Evolutionary conservation across 2,329 filamentous ascomycete species (phyloP), one percentile per base, ranked within the genome.

Genomic region (Clarireedia homoeocarpa): DNA sequence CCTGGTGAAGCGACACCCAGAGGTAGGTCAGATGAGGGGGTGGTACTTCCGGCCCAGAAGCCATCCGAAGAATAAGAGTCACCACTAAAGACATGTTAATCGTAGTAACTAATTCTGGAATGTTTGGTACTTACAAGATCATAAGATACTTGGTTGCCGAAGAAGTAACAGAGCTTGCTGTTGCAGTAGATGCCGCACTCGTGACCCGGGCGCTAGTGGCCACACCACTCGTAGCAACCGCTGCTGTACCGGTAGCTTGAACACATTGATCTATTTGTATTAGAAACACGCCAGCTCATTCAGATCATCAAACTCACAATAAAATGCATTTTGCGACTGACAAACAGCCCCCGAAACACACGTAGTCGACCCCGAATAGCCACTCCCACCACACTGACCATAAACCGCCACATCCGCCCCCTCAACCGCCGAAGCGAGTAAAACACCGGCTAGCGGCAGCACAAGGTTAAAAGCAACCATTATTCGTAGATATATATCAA

Each of bases 351-450:
- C 69, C 15, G 66, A 62, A 26, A 65, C 62, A 56, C 69, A 71
- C 36, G 57, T 62, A 6, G 63, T 68, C 7, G 59, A 51, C 38
- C 67, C 69, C 10, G 61, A 64, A 55, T 58, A 71, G 30, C 62
- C 62, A 15, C 53, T 42, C 24, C 69, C 69, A 52, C 67, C 67
- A 60, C 67, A 61, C 48, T 61, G 58, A 26, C 52, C 58, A 44
- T 55, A 60, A 12, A 52, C 40, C 17, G 39, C 50, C 15, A 52
- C 26, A 24, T 52, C 50, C 42, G 50, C 50, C 7, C 38, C 50
- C 17, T 26, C 30, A 10, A 40, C 26, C 23, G 39, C 50, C 14
- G 24, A 30, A 1, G 39, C 39, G 6, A 52, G 23, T 12, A 52
- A 45, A 26, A 52, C 17, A 45, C 39, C 17, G 10, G 39, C 50